A percentile compares a stretch with the other conserved stretches of the same genome.
Conservation (phyloP, 176 grass and related monocot species). For the barley (Hordeum vulgare) region DNA sequence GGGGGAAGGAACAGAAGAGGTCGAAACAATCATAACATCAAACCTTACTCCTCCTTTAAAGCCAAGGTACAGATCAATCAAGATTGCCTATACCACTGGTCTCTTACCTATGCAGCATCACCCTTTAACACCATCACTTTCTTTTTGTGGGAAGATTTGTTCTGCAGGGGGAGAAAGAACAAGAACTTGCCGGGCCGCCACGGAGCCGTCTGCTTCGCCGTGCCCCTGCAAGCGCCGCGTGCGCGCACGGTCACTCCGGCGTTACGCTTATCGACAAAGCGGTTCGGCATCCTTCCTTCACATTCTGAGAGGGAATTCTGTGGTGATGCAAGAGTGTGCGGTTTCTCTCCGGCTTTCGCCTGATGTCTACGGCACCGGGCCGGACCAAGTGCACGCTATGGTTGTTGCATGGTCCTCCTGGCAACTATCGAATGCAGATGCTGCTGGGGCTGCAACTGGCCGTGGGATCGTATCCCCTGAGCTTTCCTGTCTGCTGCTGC, state of each 20-base stretch:
- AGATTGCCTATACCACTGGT: not conserved
- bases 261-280: not conserved
- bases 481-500: not conserved
- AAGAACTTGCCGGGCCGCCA: slow-evolving; percentile 9
- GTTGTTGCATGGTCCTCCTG: slow-evolving; percentile 34
- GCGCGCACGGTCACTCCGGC: not conserved
- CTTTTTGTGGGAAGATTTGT: slow-evolving; percentile 26
- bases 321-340: not conserved
- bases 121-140: not conserved
- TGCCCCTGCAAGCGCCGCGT: not conserved
- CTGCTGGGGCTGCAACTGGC: not conserved
- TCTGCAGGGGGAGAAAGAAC: not conserved
- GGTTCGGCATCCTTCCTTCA: slow-evolving; percentile 6
- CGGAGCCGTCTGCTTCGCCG: not conserved
- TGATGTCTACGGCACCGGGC: slow-evolving; percentile 21
- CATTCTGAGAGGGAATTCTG: not conserved
- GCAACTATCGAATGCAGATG: slow-evolving; percentile 9
- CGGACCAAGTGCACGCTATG: not conserved
- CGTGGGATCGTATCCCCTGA: slow-evolving; percentile 13
- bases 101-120: not conserved
- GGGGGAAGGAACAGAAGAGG: not conserved
- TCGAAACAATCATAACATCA: not conserved
- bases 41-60: not conserved
- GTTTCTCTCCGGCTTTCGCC: not conserved
- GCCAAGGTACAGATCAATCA: slow-evolving; percentile 20